A percentile compares a stretch with the other conserved stretches of the same genome.
These are phyloP conservation scores for Aspergillus texensis DNA, from an alignment of 2,329 filamentous ascomycete genomes.

Conservation along the genomic window DNA sequence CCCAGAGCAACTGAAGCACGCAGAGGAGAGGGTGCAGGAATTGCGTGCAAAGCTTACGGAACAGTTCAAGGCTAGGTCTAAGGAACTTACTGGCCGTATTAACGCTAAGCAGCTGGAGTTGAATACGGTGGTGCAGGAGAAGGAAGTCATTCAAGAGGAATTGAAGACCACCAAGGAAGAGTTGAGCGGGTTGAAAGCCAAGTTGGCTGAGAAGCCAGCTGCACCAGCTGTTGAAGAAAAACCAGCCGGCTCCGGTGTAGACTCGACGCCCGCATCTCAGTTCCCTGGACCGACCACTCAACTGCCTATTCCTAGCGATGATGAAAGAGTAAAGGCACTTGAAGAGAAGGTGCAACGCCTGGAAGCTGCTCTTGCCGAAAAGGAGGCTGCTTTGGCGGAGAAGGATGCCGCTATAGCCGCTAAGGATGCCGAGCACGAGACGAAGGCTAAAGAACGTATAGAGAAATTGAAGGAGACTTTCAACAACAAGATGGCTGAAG, in stretches of 20 bases:
- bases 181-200: constrained; percentile 50
- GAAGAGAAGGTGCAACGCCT: constrained; percentile 60
- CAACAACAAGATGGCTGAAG: constrained; percentile 68
- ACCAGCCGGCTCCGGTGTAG: constrained; percentile 48
- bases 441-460: constrained; percentile 50
- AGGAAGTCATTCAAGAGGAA: constrained; percentile 68
- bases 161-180: constrained; percentile 65
- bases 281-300: constrained; percentile 32
- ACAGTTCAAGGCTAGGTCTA: constrained; percentile 58
- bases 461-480: constrained; percentile 68
- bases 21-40: constrained; percentile 54
- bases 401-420: constrained; percentile 51
- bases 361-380: constrained; percentile 56
- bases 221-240: constrained; percentile 53
- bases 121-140: constrained; percentile 60
- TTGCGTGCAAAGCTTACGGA: constrained; percentile 49
- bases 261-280: constrained; percentile 35
- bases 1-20: constrained; percentile 51
- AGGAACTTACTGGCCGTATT: constrained; percentile 68
- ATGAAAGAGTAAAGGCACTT: constrained; percentile 62
- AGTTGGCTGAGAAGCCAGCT: constrained; percentile 54
- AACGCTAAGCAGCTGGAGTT: constrained; percentile 54
- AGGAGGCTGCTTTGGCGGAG: constrained; percentile 47
- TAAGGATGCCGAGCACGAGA: constrained; percentile 54
- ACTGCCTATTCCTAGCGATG: constrained; percentile 37